phyloP scores from a whole-genome alignment of 306 rosid genomes.

The Vigna unguiculata region DNA sequence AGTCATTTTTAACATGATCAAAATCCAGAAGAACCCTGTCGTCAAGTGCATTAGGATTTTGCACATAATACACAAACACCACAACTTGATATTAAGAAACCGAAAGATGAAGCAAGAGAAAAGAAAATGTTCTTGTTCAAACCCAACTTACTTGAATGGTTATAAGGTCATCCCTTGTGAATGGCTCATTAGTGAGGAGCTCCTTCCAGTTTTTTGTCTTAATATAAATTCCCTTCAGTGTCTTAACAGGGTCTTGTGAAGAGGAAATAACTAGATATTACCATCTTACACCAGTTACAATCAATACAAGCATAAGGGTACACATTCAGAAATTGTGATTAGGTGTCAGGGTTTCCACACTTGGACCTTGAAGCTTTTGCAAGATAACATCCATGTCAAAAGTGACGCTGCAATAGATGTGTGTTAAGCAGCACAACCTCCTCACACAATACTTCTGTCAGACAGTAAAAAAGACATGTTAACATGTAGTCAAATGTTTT shows the following conservation, averaged over 20 bases:
- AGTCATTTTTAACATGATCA: constrained; percentile 83
- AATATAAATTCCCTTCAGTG: constrained; percentile 79
- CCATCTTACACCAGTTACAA: constrained; percentile 47
- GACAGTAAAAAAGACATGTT: no score
- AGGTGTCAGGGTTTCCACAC: constrained; percentile 51
- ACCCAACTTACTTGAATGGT: constrained; percentile 81
- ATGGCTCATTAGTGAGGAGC: constrained; percentile 93
- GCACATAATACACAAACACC: constrained; percentile 53
- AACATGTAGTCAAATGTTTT: no score
- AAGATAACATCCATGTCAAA: constrained; percentile 41
- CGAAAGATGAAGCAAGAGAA: constrained; percentile 19
- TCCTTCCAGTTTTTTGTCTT: constrained; percentile 98
- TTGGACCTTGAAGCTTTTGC: constrained; percentile 42
- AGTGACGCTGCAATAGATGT: no score
- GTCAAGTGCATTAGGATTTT: constrained; percentile 95
- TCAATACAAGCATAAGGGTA: constrained; percentile 47
- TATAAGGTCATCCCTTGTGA: constrained; percentile 81
- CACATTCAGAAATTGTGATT: constrained; percentile 34
- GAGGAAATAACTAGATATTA: constrained; percentile 31
- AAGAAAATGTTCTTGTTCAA: constrained; percentile 36
- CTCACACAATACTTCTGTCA: no score
- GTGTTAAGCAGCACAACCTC: no score
- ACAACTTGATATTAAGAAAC: constrained; percentile 25
- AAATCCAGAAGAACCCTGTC: constrained; percentile 84
- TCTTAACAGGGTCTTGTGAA: constrained; percentile 42